These are phyloP conservation scores for Aquanectria penicillioides DNA, from an alignment of 2,329 filamentous ascomycete species.

Conservation along the genomic window DNA sequence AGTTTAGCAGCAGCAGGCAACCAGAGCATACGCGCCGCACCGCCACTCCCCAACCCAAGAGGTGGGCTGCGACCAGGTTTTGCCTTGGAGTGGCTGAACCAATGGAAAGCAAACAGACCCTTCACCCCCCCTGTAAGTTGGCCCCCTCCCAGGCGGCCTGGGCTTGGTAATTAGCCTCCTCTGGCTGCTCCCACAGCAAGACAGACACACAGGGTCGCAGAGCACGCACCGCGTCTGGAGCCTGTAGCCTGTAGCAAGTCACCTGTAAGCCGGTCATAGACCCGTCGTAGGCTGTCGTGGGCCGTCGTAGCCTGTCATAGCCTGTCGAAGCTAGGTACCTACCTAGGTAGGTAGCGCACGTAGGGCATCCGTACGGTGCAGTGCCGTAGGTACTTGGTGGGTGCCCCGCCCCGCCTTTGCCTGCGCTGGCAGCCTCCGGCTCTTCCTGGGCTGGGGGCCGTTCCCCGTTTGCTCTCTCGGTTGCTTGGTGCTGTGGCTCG, in stretches of 20 bases:
- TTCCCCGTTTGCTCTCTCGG: constrained; percentile 1
- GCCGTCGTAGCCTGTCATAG: no score
- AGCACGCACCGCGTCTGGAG: no score
- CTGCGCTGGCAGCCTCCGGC: not conserved
- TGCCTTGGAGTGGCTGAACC: constrained; percentile 19
- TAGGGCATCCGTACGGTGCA: no score
- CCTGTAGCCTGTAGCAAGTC: no score
- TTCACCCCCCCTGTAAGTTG: not conserved
- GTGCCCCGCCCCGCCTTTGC: constrained; percentile 4
- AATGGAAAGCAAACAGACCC: constrained; percentile 6
- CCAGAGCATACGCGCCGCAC: constrained; percentile 17
- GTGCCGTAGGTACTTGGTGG: no score
- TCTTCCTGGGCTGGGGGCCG: constrained; percentile 11
- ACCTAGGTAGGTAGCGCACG: no score
- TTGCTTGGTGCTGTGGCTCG: constrained; percentile 7
- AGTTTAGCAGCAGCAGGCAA: constrained; percentile 14
- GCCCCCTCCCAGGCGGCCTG: constrained; percentile 8
- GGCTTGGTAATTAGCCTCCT: constrained; percentile 23
- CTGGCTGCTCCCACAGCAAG: not conserved
- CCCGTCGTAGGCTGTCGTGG: no score
- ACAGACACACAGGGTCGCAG: not conserved
- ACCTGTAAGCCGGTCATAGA: no score
- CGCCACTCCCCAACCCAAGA: constrained; percentile 1
- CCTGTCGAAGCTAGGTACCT: no score
- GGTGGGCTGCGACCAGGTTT: not conserved